Base-by-base conservation (phyloP, 2,329 filamentous ascomycete genomes). In the Fusarium bactridioides region DNA sequence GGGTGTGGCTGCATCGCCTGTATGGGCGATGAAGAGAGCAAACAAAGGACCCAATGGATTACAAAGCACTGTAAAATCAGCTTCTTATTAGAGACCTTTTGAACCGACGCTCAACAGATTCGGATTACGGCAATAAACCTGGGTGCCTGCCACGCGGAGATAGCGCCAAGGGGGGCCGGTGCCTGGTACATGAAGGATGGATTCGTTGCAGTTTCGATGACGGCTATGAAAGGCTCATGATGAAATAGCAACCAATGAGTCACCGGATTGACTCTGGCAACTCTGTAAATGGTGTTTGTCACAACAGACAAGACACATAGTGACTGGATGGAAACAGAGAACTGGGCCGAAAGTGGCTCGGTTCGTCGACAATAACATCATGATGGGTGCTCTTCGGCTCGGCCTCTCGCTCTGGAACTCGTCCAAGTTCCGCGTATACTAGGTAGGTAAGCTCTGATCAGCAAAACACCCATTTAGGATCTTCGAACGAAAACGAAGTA, bases 71-170 rank as follows among this genome's bases (percentile, higher is more conserved):
- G 37, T 18, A 65, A 38, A 58, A 55, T 10, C 45, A 60, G 53
- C 25, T 23, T 33, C 19, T 38, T 19, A 33, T 33, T 29, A 40
- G 59, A 29, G 56, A 25, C 47, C 37, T 45, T 53, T 31, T 48
- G 50, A 54, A 53, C 53, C 16, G 43, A 29, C 25, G 18, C 48
- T 62, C 58, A 44, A 71, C 55, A 67, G 54, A 48, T 41, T 64
- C 71, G 71, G 71, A 58, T 62, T 55, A 74, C 71, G 71, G 71
- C 71, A 72, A 58, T 41, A 60, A 60, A 37, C 54, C 50, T 50
- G 56, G 54, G 33, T 61, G 51, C 60, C 63, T 64, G 55, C 47
- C 55, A 51, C 37, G 41, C 70, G 67, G 56, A 61, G 70, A 72
- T 59, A 55, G 58, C 45, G 56, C 47, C 60, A 70, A 50, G 40